Percentiles rank a stretch among this genome's conserved stretches.
phyloP scores from a whole-genome alignment of 257 asterid species.

The Nicotiana tomentosiformis region DNA sequence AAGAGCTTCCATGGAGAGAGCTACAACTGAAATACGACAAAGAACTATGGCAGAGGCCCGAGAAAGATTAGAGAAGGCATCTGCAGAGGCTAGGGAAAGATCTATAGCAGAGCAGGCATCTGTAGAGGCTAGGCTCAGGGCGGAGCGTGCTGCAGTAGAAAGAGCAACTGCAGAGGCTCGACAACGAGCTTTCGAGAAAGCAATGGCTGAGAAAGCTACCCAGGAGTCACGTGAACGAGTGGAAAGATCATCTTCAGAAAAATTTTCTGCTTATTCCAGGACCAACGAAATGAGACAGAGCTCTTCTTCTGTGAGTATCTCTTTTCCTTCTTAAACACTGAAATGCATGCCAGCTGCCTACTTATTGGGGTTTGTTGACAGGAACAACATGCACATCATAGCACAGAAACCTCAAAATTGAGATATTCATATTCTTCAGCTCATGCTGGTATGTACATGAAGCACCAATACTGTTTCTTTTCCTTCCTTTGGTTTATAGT shows the following conservation, averaged over 20 bases:
- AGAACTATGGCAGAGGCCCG: constrained; percentile 54
- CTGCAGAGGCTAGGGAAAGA: constrained; percentile 27
- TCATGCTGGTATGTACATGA: constrained; percentile 49
- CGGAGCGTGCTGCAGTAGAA: constrained; percentile 82
- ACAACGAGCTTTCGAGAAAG: constrained; percentile 68
- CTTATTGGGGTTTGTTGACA: constrained; percentile 22
- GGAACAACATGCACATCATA: constrained; percentile 39
- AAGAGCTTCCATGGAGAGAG: constrained; percentile 60
- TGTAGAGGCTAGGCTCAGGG: constrained; percentile 55
- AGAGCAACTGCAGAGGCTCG: constrained; percentile 87
- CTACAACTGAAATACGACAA: constrained; percentile 58
- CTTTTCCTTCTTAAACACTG: constrained; percentile 18
- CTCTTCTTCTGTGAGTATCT: constrained; percentile 62
- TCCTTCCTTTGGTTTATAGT: neutral
- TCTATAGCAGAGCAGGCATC: constrained; percentile 2
- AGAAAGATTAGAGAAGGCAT: constrained; percentile 62
- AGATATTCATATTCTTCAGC: constrained; percentile 43
- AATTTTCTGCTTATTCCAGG: constrained; percentile 45
- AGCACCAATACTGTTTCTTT: neutral
- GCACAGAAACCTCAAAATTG: constrained; percentile 35
- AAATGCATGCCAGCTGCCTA: constrained; percentile 15
- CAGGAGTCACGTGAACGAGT: constrained; percentile 31
- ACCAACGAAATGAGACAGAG: constrained; percentile 46
- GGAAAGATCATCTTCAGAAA: constrained; percentile 47
- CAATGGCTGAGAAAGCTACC: constrained; percentile 46